A percentile compares a stretch with the other conserved stretches of the same genome.
phyloP scores from a whole-genome alignment of 2,329 filamentous ascomycete genomes.

The Rhynchosporium agropyri region DNA sequence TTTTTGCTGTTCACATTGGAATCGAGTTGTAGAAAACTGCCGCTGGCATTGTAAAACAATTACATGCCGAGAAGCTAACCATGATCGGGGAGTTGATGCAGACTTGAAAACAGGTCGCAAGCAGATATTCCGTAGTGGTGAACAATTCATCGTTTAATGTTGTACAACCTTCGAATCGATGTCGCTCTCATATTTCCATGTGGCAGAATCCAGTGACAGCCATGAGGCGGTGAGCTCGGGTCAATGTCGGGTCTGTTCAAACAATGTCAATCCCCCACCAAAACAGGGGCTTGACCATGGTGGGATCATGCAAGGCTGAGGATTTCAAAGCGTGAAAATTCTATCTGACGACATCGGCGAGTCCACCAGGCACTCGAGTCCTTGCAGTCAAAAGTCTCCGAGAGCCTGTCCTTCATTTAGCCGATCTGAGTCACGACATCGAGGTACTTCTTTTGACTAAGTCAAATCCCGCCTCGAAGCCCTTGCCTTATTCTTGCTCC shows the following conservation, averaged over 20 bases:
- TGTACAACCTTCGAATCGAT: not conserved
- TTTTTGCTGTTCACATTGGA: not conserved
- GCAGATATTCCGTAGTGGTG: not conserved
- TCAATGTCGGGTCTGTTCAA: not conserved
- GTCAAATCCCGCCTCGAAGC: slow-evolving; percentile 5
- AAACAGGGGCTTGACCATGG: too few species aligned
- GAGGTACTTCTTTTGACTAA: slow-evolving; percentile 9
- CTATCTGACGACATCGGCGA: slow-evolving; percentile 11
- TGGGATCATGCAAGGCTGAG: not conserved
- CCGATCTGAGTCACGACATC: slow-evolving; percentile 13
- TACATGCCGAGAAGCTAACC: not conserved
- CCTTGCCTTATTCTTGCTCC: not conserved
- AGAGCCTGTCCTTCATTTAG: not conserved
- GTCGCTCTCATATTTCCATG: not conserved
- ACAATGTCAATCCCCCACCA: not conserved
- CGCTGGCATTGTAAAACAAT: not conserved
- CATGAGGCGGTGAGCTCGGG: not conserved
- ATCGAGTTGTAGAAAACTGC: slow-evolving; percentile 1
- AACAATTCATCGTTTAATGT: not conserved
- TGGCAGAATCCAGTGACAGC: not conserved
- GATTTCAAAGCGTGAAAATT: slow-evolving; percentile 5
- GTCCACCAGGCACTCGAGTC: not conserved
- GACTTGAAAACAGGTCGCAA: not conserved
- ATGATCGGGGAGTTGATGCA: not conserved
- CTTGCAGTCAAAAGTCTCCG: slow-evolving; percentile 1